These are phyloP conservation scores for Solanum aculeatissimum DNA, from an alignment of 305 asterid genomes.

Conservation along the genomic window DNA sequence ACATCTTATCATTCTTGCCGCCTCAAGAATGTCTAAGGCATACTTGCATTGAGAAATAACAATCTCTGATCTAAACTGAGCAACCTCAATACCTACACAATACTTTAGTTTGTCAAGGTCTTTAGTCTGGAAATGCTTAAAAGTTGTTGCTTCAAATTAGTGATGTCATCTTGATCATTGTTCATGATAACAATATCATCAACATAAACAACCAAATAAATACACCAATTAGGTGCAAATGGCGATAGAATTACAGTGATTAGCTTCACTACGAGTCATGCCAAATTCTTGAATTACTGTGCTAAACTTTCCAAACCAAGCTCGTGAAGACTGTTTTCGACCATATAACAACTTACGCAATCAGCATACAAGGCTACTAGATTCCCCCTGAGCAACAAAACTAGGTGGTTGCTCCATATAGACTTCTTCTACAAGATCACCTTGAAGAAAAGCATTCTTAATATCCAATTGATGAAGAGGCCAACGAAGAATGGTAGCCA, in stretches of 20 bases:
- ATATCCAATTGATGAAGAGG: too few relatives aligned
- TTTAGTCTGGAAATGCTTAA: neutral
- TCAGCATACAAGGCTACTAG: too few relatives aligned
- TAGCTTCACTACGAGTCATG: neutral
- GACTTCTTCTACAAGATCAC: too few relatives aligned
- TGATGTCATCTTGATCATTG: neutral
- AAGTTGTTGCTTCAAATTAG: neutral
- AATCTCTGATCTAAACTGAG: neutral
- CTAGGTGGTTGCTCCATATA: too few relatives aligned
- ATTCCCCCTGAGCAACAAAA: too few relatives aligned
- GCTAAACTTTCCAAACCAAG: too few relatives aligned
- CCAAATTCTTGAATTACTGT: neutral
- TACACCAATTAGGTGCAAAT: neutral
- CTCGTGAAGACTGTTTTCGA: too few relatives aligned
- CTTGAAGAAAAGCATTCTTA: too few relatives aligned
- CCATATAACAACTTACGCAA: too few relatives aligned
- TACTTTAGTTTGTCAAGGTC: neutral
- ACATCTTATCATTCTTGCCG: neutral
- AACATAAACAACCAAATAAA: neutral
- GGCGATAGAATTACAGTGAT: neutral
- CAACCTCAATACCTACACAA: neutral
- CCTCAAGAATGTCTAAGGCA: neutral
- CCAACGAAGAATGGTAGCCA: too few relatives aligned
- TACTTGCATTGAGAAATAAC: neutral
- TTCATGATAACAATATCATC: neutral